Evolutionary conservation across 345 rosid species (phyloP), one percentile per base, ranked within the genome.

Genomic region (Punica granatum): DNA sequence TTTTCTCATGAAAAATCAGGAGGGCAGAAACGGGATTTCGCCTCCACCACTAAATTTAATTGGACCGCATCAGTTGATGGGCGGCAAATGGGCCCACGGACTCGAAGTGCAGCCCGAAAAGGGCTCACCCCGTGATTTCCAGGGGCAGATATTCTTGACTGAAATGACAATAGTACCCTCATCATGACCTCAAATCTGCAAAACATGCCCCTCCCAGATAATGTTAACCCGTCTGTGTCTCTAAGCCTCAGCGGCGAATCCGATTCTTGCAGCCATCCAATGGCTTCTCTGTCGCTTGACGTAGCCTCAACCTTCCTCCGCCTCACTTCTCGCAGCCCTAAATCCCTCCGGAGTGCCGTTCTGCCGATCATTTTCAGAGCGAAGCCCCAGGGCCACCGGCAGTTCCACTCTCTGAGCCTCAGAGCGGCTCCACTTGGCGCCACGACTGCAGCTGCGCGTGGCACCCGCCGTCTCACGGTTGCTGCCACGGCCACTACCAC

Each of bases 281-380:
- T 89, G 96, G 86, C 86, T 32, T 81, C 87, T 9, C 67, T 81
- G 15, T 86, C 93, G 15, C 64, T 77, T 31, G 92, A 84, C 73
- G 15, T 86, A 44, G 92, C 96, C 48, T 76, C 99, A 43, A 70
- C 89, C 15, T 81, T 90, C 76, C 56, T 85, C 68, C 75, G 80
- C 80, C 65, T 82, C 77, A 64, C 81, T n/a, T 28, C 88, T 67
- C 86, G 87, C 67, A 60, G 66, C 12, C 79, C 68, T 14, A 61
- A 72, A 44, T 69, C 70, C 0, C 78, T 79, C 66, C 84, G 82
- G 19, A 66, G 81, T 60, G 65, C 81, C 3, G 46, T 82, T 48
- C 68, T 76, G 65, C 83, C 95, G n/a, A 39, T 69, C 53, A 41
- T 77, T 12, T 68, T 67, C 26, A 70, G 67, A 23, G 66, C 78